Conservation (phyloP, 2,329 filamentous ascomycete genomes). For the Fusarium penzigii region DNA sequence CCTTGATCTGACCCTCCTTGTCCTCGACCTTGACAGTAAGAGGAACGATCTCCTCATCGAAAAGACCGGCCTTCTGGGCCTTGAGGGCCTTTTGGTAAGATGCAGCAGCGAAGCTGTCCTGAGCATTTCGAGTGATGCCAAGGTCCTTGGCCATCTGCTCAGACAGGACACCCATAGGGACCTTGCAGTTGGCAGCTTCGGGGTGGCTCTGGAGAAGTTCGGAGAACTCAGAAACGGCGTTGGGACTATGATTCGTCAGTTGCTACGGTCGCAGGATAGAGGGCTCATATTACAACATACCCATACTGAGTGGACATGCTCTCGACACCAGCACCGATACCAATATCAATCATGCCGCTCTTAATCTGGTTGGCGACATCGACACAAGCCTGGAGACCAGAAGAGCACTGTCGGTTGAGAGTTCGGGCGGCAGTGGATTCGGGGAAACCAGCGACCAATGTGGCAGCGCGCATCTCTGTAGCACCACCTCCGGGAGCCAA, state of each 20-base stretch:
- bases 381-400: conserved; percentile 86
- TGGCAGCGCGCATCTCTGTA: conserved; percentile 93
- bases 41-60: conserved; percentile 87
- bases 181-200: conserved; percentile 93
- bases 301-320: conserved; percentile 95
- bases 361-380: conserved; percentile 94
- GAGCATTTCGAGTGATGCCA: conserved; percentile 67
- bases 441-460: conserved; percentile 88
- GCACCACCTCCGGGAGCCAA: conserved; percentile 91
- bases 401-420: conserved; percentile 93
- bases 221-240: conserved; percentile 89
- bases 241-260: conserved; percentile 55
- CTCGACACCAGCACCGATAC: conserved; percentile 92
- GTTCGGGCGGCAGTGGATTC: conserved; percentile 80
- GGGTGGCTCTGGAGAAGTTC: conserved; percentile 80
- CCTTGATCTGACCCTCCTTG: conserved; percentile 83
- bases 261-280: too few species aligned
- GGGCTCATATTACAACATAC: conserved; percentile 46
- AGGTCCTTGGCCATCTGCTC: conserved; percentile 93
- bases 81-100: conserved; percentile 88
- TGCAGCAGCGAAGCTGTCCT: conserved; percentile 91
- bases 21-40: conserved; percentile 86
- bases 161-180: conserved; percentile 91
- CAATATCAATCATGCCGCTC: conserved; percentile 90
- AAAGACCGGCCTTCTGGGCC: conserved; percentile 87